Percentiles rank a stretch among this genome's conserved stretches.
phyloP scores from a whole-genome alignment of 805 yeast genomes.

The Grigorovia transvaalensis region DNA sequence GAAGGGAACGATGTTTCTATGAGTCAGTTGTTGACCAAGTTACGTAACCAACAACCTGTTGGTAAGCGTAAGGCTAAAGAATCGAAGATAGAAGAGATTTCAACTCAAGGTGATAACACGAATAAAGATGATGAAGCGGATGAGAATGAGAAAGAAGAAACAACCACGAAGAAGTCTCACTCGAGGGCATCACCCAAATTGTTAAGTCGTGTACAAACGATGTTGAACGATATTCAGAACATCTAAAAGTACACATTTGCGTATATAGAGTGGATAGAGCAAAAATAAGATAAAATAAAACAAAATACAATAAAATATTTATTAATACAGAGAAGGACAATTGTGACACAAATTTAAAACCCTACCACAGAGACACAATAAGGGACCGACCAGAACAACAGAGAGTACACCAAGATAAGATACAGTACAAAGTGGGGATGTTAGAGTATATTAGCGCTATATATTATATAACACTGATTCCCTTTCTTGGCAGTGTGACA shows the following conservation, averaged over 20 bases:
- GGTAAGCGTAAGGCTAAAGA: not conserved
- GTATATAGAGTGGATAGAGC: too few relatives aligned
- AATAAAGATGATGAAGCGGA: not conserved
- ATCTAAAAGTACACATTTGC: not conserved
- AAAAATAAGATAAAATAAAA: too few relatives aligned
- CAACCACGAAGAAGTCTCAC: not conserved
- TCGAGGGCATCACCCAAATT: constrained; percentile 2
- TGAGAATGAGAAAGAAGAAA: not conserved
- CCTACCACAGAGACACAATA: too few relatives aligned
- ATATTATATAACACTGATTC: not conserved
- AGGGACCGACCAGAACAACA: too few relatives aligned
- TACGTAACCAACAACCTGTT: not conserved
- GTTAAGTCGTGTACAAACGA: constrained; percentile 21
- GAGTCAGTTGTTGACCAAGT: not conserved
- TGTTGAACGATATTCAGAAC: constrained; percentile 22
- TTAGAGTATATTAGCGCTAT: not conserved
- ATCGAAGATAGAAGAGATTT: not conserved
- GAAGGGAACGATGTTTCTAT: not conserved
- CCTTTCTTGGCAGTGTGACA: not conserved
- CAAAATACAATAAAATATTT: too few relatives aligned
- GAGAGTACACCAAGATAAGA: not conserved
- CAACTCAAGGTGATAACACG: not conserved
- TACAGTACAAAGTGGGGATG: not conserved
- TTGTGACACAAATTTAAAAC: too few relatives aligned
- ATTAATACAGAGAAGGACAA: too few relatives aligned